phyloP scores from a whole-genome alignment of 2,329 filamentous ascomycete genomes.

The Pseudopyricularia javanii region DNA sequence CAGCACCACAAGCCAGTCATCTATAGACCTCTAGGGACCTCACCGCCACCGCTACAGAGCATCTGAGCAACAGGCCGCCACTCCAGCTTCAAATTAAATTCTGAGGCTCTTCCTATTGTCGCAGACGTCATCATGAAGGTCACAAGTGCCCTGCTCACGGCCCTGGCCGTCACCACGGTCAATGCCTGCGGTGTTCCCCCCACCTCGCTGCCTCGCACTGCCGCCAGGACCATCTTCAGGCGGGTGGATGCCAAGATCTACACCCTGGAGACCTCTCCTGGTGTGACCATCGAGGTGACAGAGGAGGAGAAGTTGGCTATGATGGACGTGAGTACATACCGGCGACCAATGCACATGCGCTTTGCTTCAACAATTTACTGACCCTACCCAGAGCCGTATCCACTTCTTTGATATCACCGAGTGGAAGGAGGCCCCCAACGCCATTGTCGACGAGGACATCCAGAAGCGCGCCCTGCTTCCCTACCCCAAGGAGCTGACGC shows the following conservation, averaged over 20 bases:
- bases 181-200: conserved; percentile 1
- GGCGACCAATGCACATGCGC: not conserved
- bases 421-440: conserved; percentile 48
- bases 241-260: conserved; percentile 36
- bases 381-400: conserved; percentile 52
- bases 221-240: conserved; percentile 1
- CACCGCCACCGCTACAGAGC: not conserved
- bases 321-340: conserved; percentile 51
- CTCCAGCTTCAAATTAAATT: not conserved
- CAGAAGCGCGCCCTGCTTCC: conserved; percentile 18
- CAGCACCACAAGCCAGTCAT: not conserved
- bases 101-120: not conserved
- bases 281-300: conserved; percentile 73
- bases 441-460: conserved; percentile 14
- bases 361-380: not conserved
- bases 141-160: not conserved
- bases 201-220: not conserved
- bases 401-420: conserved; percentile 95
- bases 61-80: not conserved
- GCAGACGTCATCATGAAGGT: not conserved
- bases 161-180: conserved; percentile 1
- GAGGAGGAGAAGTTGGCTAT: conserved; percentile 94
- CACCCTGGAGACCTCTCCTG: conserved; percentile 72
- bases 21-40: not conserved
- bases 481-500: conserved; percentile 21